Evolutionary conservation across 2,329 filamentous ascomycete species (phyloP), one percentile per base, ranked within the genome.

Genomic region (Pseudogymnoascus verrucosus): DNA sequence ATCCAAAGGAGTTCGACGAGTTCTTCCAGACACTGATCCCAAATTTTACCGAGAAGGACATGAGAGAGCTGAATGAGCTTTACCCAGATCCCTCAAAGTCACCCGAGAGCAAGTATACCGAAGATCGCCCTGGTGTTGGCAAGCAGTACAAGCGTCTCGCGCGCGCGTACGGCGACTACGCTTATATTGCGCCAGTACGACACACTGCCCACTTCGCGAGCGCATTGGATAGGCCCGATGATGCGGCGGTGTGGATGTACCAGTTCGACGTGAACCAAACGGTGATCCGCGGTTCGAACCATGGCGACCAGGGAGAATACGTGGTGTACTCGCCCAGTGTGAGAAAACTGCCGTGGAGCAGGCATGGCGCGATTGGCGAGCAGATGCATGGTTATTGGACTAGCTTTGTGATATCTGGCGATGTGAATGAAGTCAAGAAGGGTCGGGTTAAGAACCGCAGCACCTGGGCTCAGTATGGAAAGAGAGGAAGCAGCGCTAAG

Each of bases 1-100:
- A 76, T 2, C 75, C 80, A 10, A 74, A 72, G 0, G 79, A 86
- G 10, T 88, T 90, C 71, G 78, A 77, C 2, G 65, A 72, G 2
- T 89, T 90, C 73, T 90, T 89, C 77, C 72, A 74, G 0, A 77
- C 74, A 0, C 79, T 91, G 8, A 79, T 91, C 11, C 88, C 88
- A 0, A 76, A 78, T 2, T 75, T 90, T 12, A 76, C 77, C 2
- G 65, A 73, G 0, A 69, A 74, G 1, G 86, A 89, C 66, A 73
- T 89, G 10, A 72, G 78, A 34, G 76, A 73, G 0, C 79, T 91
- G 26, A 76, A 84, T n/a, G 66, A 71, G 0, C 75, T 89, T 2
- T 91, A 91, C 69, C 86, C 87, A 0, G 83, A 87, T 65, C 84
- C 86, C 0, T 76, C 74, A 14, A 74, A 73, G 1, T 57, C 51